Base-by-base conservation (phyloP, 2,329 filamentous ascomycete genomes). In the Aciculosporium take region DNA sequence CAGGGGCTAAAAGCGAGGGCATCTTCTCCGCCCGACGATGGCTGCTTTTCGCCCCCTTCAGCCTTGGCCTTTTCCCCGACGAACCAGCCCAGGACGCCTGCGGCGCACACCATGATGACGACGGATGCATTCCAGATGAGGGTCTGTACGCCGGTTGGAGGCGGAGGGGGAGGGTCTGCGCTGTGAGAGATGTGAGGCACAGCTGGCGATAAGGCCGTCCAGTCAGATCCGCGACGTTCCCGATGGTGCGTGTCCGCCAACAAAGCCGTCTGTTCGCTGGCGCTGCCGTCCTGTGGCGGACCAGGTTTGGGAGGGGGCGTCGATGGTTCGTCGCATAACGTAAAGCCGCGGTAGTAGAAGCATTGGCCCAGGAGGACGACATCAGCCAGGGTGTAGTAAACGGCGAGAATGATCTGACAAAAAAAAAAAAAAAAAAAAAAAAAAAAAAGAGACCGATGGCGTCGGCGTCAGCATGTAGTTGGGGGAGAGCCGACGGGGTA, bases 271-370 rank as follows among this genome's bases (percentile, higher is more conserved):
- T 64, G 65, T 57, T 81, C 76, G 48, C 64, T 63, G 9, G 69
- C 62, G 45, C 64, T 62, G 38, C 50, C 59, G 42, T 39, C 37
- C 7, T 45, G 53, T 24, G 55, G 55, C 21, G 59, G 50, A 25
- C 50, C 51, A 42, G 66, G 51, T 54, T 69, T 70, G 31, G 61
- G 54, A 34, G 63, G 53, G 8, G 67, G 56, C 7, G 62, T 54
- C 12, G 71, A 61, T 33, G 44, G 37, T 42, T 75, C 65, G 48
- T 80, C 76, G 40, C 61, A 66, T 67, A 71, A 74, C 2, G 75
- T 79, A 50, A 94, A 91, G 3, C 88, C 88, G 40, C 84, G 79
- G 61, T 98, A 98, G 66, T 94, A 96, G 66, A 96, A 94, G 61
- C 85, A 94, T 63, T 98, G 91, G 1, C 69, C 72, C 0, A 96